Evolutionary conservation across 306 rosid species (phyloP), one percentile per base, ranked within the genome.

Genomic region (Begonia masoniana): DNA sequence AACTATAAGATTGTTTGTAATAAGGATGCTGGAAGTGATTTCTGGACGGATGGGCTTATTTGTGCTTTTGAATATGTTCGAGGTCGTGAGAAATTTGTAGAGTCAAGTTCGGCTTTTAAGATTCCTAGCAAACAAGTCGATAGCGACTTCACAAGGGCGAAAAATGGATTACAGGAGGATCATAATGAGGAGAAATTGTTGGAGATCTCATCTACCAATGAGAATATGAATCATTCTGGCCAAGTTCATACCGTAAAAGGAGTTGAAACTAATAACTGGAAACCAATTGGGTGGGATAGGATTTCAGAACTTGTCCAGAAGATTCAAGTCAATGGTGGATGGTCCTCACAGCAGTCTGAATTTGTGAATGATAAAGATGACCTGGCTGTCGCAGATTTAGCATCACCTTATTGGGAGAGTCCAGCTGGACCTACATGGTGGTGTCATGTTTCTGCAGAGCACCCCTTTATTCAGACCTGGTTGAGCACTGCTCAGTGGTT

Each of bases 361-460:
- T 58, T 68, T 13, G 65, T 64, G 47, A 86, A 77, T 55, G 72
- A 74, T 51, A 88, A 83, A 66, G 88, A 72, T 67, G 88, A 79
- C 63, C 46, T 78, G 36, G 76, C 99, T 15, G 99, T 77, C 70
- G 96, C 96, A 43, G 99, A 86, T 67, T 50, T 86, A 52, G 96
- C 84, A 13, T 80, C 93, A 52, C 96, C 96, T 3, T 86, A 81
- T 51, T 83, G 99, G 99, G 92, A 86, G 77, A 84, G 71, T 36
- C 93, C 96, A 3, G 81, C 79, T 15, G 99, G 99, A 49, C 96
- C 99, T 13, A 59, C 48, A 61, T 92, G 95, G 99, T 92, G 99
- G 99, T 81, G 99, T 70, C 85, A 92, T 76, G 76, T 92, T 62
- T 67, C 80, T 66, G 93, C 95, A 48, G 72, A 71, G 59, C 84